Base-by-base conservation (phyloP, 2,329 filamentous ascomycete genomes). In the Endocalyx cinctus region DNA sequence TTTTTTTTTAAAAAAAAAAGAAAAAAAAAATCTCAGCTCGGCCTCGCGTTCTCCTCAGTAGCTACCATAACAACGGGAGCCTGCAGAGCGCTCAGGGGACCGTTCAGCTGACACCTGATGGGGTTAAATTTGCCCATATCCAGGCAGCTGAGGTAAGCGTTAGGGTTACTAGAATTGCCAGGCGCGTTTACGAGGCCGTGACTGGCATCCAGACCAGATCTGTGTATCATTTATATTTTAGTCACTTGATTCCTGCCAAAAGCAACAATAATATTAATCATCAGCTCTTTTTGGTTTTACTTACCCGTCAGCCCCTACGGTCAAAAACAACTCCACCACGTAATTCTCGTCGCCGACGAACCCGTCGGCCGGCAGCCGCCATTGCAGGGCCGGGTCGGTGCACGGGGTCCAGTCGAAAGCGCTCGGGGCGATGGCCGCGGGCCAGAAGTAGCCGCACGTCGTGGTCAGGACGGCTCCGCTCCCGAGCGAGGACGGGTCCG, bases 71-170 rank as follows among this genome's bases (percentile, higher is more conserved):
- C 36, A 4, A 52, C 41, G 10, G 42, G 40, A 13, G 33, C 37
- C n/a, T 20, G 19, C 4, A 31, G 10, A 26, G 13, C 11, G 2
- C 44, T 38, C 6, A 27, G 29, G 3, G 49, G 46, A 6, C 49
- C 49, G 12, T 33, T 41, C 6, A 52, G 23, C 7, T 31, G 34
- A 32, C 49, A 52, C 4, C 40, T 49, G 18, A 45, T 26, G 6
- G 49, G 47, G 25, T 44, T 45, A 41, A 51, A 51, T 25, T 52
- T 51, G 32, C 49, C 49, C 43, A 29, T 47, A 34, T 50, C 40
- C 8, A 50, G n/a, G 25, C 49, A 52, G 39, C 41, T 43, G 34
- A 52, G 22, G n/a, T 45, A 46, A 5, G 38, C 38, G 22, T 46
- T 37, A 5, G 47, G 46, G 34, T 49, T 39, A 25, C 36, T 47